Percentiles rank a stretch among this genome's conserved stretches.
phyloP scores from a whole-genome alignment of 306 rosid genomes.

The Carpinus fangiana region DNA sequence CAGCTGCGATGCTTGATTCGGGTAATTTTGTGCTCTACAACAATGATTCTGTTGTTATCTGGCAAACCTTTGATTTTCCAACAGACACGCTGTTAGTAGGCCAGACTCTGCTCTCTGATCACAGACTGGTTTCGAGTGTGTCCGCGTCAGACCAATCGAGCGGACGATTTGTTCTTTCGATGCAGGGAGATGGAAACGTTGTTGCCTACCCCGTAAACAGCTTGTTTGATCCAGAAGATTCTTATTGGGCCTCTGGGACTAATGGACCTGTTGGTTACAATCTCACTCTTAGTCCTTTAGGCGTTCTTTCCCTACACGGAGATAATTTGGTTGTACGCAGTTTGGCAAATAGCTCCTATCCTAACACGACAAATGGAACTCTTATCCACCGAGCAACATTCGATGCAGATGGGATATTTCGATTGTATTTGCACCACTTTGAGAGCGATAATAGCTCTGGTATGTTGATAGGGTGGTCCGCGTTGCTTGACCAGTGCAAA shows the following conservation, averaged over 20 bases:
- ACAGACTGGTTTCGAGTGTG: background rate
- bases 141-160: background rate
- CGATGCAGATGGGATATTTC: background rate
- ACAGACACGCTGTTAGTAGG: background rate
- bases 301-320: background rate
- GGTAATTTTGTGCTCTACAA: background rate
- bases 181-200: background rate
- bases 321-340: too few species aligned
- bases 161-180: background rate
- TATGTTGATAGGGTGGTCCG: background rate
- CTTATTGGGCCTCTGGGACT: background rate
- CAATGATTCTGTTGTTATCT: background rate
- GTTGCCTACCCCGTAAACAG: background rate
- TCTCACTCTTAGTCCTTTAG: background rate
- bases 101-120: background rate
- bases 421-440: conserved; percentile 11
- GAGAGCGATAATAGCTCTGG: background rate
- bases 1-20: background rate
- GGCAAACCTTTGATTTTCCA: background rate
- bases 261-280: too few species aligned
- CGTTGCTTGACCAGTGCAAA: background rate
- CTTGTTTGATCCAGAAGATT: background rate
- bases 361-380: background rate
- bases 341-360: background rate
- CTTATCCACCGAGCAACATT: background rate